Conservation (phyloP, 1,284 basidiomycete species). For the Flammula alnicola region DNA sequence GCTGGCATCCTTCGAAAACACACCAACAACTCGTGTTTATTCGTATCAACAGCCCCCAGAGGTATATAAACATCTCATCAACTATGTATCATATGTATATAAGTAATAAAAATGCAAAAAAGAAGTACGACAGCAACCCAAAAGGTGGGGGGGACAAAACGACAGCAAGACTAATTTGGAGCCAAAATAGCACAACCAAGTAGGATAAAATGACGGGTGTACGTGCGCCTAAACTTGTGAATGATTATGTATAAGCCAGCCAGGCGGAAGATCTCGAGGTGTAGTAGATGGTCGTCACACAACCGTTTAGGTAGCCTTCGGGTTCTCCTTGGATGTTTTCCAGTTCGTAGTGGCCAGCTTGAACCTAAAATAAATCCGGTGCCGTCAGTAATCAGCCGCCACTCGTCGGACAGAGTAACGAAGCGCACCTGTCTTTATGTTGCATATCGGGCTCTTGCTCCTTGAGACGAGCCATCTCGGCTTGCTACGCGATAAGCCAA, state of each 20-base stretch:
- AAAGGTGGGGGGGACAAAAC: conserved; percentile 19
- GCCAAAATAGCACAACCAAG: conserved; percentile 24
- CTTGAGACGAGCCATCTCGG: conserved; percentile 76
- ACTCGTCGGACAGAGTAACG: conserved; percentile 8
- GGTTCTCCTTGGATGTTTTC: conserved; percentile 74
- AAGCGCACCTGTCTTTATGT: conserved; percentile 70
- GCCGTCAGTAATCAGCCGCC: background rate
- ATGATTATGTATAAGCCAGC: conserved; percentile 9
- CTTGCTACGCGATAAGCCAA: conserved; percentile 42
- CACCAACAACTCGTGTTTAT: conserved; percentile 1
- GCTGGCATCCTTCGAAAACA: conserved; percentile 14
- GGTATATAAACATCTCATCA: conserved; percentile 19
- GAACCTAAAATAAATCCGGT: conserved; percentile 51
- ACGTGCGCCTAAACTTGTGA: conserved; percentile 3
- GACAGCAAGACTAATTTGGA: conserved; percentile 20
- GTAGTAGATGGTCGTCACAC: background rate
- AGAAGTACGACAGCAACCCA: conserved; percentile 23
- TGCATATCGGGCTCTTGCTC: conserved; percentile 68
- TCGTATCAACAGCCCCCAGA: conserved; percentile 4
- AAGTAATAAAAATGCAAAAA: conserved; percentile 28
- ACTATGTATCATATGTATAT: conserved; percentile 30
- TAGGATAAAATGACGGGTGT: conserved; percentile 24
- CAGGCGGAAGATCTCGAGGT: too few relatives aligned
- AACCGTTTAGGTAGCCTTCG: conserved; percentile 42
- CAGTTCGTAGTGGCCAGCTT: conserved; percentile 76